Percentiles rank a stretch among this genome's conserved stretches.
Evolutionary conservation across 768 basidiomycete genomes (phyloP).

Genomic region (Podaxis pistillaris): DNA sequence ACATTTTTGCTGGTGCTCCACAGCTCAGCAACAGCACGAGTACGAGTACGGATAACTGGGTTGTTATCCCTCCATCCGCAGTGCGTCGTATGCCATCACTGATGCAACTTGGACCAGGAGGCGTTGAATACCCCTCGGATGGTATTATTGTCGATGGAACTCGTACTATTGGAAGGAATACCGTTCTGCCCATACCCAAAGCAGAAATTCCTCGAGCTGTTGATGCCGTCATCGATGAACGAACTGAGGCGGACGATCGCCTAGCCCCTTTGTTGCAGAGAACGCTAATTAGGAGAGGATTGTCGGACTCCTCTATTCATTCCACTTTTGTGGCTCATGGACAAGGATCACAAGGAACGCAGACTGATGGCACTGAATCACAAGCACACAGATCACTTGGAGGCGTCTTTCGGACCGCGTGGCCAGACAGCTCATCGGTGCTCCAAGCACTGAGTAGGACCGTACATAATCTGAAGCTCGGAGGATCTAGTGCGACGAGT

Average conservation of each 20-base stretch:
- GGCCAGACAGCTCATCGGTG: slow-evolving; percentile 46
- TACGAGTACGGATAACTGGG: slow-evolving; percentile 60
- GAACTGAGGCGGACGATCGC: slow-evolving; percentile 39
- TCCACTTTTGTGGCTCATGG: slow-evolving; percentile 72
- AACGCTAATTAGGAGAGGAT: slow-evolving; percentile 71
- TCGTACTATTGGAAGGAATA: slow-evolving; percentile 20
- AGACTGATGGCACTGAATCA: slow-evolving; percentile 18
- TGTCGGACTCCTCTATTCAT: slow-evolving; percentile 92
- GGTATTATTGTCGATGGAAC: not conserved
- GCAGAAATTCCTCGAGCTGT: slow-evolving; percentile 57
- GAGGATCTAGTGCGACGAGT: slow-evolving; percentile 13
- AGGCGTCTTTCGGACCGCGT: slow-evolving; percentile 21
- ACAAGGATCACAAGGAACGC: slow-evolving; percentile 19
- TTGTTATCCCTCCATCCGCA: slow-evolving; percentile 51
- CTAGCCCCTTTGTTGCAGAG: slow-evolving; percentile 60
- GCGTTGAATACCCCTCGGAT: not conserved
- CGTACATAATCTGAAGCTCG: slow-evolving; percentile 45
- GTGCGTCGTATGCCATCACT: slow-evolving; percentile 26
- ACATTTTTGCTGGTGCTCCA: slow-evolving; percentile 93
- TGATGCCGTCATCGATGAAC: slow-evolving; percentile 74
- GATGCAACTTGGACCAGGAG: slow-evolving; percentile 1
- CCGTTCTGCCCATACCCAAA: slow-evolving; percentile 24
- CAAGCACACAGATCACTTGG: not conserved
- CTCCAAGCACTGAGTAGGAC: slow-evolving; percentile 53
- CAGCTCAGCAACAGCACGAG: slow-evolving; percentile 24